Conservation (phyloP, 441 rosid genomes). For the Erysimum pusillum region DNA sequence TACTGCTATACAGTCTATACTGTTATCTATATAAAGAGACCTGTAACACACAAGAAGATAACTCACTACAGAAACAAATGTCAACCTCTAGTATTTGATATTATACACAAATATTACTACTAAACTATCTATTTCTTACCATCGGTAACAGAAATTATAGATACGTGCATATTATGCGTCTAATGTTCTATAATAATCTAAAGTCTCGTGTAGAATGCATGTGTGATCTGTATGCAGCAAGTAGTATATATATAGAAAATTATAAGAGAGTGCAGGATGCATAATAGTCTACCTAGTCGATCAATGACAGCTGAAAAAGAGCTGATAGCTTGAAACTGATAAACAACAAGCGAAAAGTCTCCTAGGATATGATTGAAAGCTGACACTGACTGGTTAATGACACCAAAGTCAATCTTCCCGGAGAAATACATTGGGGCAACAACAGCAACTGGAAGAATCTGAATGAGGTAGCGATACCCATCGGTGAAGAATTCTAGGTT, state of each 20-base stretch:
- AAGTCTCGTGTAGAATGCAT: conserved; percentile 18
- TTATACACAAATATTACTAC: conserved; percentile 2
- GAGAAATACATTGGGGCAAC: conserved; percentile 99
- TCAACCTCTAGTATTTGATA: background rate
- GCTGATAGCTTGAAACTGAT: conserved; percentile 94
- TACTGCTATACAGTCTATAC: background rate
- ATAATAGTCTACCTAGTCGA: conserved; percentile 69
- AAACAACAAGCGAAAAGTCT: conserved; percentile 92
- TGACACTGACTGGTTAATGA: conserved; percentile 94
- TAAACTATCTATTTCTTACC: background rate
- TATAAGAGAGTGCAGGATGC: conserved; percentile 27
- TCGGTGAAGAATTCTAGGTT: conserved; percentile 95
- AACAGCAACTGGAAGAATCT: conserved; percentile 97
- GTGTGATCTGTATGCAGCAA: conserved; percentile 18
- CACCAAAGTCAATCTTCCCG: conserved; percentile 97
- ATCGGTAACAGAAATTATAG: conserved; percentile 12
- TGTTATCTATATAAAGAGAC: conserved; percentile 15
- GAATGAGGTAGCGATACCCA: conserved; percentile 95
- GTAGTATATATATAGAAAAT: conserved; percentile 1
- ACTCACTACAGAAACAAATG: background rate
- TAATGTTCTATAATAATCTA: background rate
- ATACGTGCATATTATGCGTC: conserved; percentile 12
- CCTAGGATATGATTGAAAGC: conserved; percentile 97
- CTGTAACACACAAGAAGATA: conserved; percentile 3
- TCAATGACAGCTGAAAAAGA: conserved; percentile 98